Evolutionary conservation across 2,329 filamentous ascomycete species (phyloP), one percentile per base, ranked within the genome.

Genomic region (Sclerotinia glacialis): DNA sequence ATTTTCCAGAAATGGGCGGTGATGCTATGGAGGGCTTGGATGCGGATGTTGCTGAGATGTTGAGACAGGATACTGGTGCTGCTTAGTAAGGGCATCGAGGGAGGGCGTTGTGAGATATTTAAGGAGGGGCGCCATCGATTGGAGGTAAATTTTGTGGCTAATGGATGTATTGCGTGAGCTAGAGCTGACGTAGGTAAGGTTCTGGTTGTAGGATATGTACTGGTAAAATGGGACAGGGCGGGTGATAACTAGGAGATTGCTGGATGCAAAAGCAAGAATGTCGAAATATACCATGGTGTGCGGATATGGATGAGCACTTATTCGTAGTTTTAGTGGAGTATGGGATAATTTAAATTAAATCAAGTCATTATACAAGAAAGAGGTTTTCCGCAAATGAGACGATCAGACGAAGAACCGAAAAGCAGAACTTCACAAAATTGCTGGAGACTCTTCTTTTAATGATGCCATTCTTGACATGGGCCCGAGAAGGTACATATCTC

Each of bases 31-130:
- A 78, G 67, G 85, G 83, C 26, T 78, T 89, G 70, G 86, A 89
- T 74, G 84, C 82, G 9, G 85, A 88, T 75, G 82, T 89, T 58
- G 83, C 83, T 12, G 84, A 85, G 68, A 79, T 89, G 76, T 76
- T 87, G 70, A 80, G 82, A 50, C 67, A 70, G 58, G 73, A 71
- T 68, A 71, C 64, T 67, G 65, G 61, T 5, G 55, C 34, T 53
- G 37, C 64, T 53, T 64, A n/a, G 56, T 16, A 18, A 7, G 21
- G 37, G 8, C 0, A 7, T 28, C 7, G 3, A 28, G 21, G 9
- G n/a, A 18, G 7, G n/a, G 21, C 5, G 3, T 21, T 18, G 7
- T 44, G 37, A 28, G 14, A 23, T 40, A 23, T 26, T 14, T 5
- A 34, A 14, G 52, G 18, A 37, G n/a, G 18, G 52, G 5, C 3